A percentile compares a stretch with the other conserved stretches of the same genome.
Evolutionary conservation across 495 filamentous ascomycete genomes (phyloP).

Genomic region (Penicillium atrosanguineum): DNA sequence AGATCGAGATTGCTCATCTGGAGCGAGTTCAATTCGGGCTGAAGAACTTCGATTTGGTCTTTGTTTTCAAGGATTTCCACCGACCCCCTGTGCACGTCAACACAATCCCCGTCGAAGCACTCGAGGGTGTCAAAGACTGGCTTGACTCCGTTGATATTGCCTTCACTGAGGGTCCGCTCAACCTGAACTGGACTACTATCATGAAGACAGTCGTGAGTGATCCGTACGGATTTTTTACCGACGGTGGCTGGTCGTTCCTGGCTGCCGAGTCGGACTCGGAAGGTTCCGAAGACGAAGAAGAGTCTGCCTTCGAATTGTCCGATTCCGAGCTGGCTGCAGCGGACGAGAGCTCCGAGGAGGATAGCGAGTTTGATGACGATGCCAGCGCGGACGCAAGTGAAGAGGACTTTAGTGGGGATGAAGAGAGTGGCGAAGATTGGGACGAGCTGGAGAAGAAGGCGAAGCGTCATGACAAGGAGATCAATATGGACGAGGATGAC

Average conservation of each 20-base stretch:
- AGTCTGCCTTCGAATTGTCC: slow-evolving; percentile 84
- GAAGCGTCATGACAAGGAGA: slow-evolving; percentile 80
- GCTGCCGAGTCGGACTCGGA: slow-evolving; percentile 85
- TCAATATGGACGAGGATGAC: slow-evolving; percentile 68
- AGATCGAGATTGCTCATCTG: slow-evolving; percentile 94
- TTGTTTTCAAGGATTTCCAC: slow-evolving; percentile 95
- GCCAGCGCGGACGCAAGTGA: slow-evolving; percentile 75
- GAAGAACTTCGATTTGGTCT: slow-evolving; percentile 98
- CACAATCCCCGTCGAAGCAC: slow-evolving; percentile 91
- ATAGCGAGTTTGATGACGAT: slow-evolving; percentile 89
- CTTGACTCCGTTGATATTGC: slow-evolving; percentile 92
- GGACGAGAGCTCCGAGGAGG: slow-evolving; percentile 81
- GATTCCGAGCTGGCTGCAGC: slow-evolving; percentile 78
- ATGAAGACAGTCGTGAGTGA: slow-evolving; percentile 98
- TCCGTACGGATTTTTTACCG: slow-evolving; percentile 89
- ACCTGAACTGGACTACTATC: slow-evolving; percentile 97
- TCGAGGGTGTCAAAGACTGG: slow-evolving; percentile 98
- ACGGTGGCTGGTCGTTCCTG: slow-evolving; percentile 95
- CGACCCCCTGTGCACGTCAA: slow-evolving; percentile 89
- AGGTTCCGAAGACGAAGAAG: slow-evolving; percentile 77
- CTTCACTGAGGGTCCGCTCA: slow-evolving; percentile 91
- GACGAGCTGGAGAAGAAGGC: slow-evolving; percentile 90
- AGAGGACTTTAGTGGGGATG: slow-evolving; percentile 69
- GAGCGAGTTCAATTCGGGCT: slow-evolving; percentile 81
- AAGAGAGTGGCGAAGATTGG: slow-evolving; percentile 87